Conservation (phyloP, 2,329 filamentous ascomycete species). For the Talaromyces verruculosus region DNA sequence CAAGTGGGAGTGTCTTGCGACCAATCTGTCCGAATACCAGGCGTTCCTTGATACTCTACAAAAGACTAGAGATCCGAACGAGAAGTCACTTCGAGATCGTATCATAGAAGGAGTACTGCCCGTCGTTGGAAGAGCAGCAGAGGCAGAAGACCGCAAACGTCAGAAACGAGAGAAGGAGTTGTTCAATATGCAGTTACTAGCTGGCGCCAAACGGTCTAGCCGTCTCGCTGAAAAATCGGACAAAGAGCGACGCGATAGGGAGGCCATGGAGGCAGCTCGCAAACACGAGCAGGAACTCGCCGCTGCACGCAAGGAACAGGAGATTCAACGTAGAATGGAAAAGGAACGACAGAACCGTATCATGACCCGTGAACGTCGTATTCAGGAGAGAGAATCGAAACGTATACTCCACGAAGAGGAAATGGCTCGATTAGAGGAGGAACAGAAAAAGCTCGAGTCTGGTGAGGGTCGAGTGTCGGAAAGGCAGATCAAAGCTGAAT, state of each 20-base stretch:
- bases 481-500: constrained; percentile 75
- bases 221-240: constrained; percentile 81
- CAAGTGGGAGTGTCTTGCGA: constrained; percentile 88
- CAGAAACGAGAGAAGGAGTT: constrained; percentile 78
- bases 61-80: constrained; percentile 78
- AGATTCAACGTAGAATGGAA: constrained; percentile 63
- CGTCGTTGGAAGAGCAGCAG: constrained; percentile 73
- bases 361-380: constrained; percentile 78
- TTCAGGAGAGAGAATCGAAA: constrained; percentile 81
- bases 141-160: constrained; percentile 67
- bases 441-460: constrained; percentile 61
- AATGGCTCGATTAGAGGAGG: constrained; percentile 73
- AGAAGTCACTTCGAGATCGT: constrained; percentile 71
- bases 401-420: constrained; percentile 83
- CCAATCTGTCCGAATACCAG: constrained; percentile 75
- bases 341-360: constrained; percentile 76
- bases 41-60: constrained; percentile 68
- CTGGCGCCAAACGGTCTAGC: constrained; percentile 91
- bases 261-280: constrained; percentile 67
- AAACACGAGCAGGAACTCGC: constrained; percentile 64
- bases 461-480: constrained; percentile 68
- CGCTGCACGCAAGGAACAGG: constrained; percentile 60
- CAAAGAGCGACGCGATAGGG: constrained; percentile 71
- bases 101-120: constrained; percentile 79
- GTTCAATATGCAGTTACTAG: constrained; percentile 78